Evolutionary conservation across 345 rosid genomes (phyloP).

Genomic region (Salix udensis): DNA sequence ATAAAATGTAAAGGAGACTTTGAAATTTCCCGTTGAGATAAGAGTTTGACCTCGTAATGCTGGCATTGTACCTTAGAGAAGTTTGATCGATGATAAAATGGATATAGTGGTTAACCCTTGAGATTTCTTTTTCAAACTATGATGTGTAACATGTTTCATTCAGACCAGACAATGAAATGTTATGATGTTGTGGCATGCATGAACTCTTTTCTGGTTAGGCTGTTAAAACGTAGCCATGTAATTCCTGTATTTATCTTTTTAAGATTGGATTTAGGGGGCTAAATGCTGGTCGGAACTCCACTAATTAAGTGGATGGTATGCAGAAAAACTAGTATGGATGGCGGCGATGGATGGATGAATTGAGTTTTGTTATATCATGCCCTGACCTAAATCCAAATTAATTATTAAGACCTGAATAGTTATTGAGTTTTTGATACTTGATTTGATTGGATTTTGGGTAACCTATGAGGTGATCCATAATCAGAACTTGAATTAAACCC

Average conservation of each 20-base stretch:
- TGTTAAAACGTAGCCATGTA: not conserved
- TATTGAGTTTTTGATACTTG: too few relatives aligned
- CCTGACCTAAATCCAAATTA: too few relatives aligned
- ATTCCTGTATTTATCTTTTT: not conserved
- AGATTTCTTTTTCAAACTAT: not conserved
- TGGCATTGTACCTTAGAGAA: not conserved
- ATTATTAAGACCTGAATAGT: too few relatives aligned
- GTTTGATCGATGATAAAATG: not conserved
- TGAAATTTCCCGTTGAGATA: not conserved
- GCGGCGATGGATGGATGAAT: too few relatives aligned
- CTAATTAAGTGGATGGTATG: too few relatives aligned
- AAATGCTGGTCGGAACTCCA: too few relatives aligned
- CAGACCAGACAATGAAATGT: not conserved
- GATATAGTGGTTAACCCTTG: not conserved
- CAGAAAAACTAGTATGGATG: too few relatives aligned
- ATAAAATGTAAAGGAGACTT: slow-evolving; percentile 21
- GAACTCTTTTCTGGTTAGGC: not conserved
- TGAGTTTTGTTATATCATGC: too few relatives aligned
- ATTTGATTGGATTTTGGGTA: too few relatives aligned
- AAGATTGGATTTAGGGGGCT: too few relatives aligned
- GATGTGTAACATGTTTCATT: not conserved
- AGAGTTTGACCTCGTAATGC: not conserved
- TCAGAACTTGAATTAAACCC: too few relatives aligned
- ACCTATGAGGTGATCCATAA: too few relatives aligned
- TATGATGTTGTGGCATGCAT: not conserved